Evolutionary conservation across 2,329 filamentous ascomycete genomes (phyloP), one percentile per base, ranked within the genome.

Genomic region (Geosmithia morbida): DNA sequence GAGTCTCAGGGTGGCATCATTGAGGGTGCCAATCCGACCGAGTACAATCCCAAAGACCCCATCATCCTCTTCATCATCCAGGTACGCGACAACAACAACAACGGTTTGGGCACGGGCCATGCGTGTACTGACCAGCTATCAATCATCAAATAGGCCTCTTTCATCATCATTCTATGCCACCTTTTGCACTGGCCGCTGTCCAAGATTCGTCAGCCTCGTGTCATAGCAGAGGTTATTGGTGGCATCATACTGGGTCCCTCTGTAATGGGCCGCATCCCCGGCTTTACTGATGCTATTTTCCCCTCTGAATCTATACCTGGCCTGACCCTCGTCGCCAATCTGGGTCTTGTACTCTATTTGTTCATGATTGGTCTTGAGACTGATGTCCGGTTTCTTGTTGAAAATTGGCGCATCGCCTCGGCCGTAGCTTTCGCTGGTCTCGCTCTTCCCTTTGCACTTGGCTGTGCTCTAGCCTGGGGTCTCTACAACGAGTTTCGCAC

Each of bases 361-460:
- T 95, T 95, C 64, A 71, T 94, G 49, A 87, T 94, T 20, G 88
- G 87, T 2, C 71, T 95, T 2, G 88, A 95, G 66, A 87, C 89
- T 43, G 87, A 95, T 57, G 69, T 94, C 41, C 75, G 84, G 41
- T 80, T 87, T 56, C 75, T 94, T 50, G 64, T 81, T 26, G 79
- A 75, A 56, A 94, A 94, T 58, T 94, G 87, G 87, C 78, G 76
- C 43, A 71, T 88, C 4, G 87, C 88, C 0, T 62, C 83, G 17
- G 84, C 79, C 55, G 88, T 95, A 2, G 85, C 85, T 1, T 66
- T 87, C 0, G 79, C 82, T 3, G 87, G 87, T 43, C 88, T 95
- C 81, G 69, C 78, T 5, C 58, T 95, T 13, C 88, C 88, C 0
- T 95, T 95, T 60, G 88, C 80, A 3, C 64, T 94, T 5, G 88